Conservation (phyloP, 2,329 filamentous ascomycete genomes). For the Xylariaceae sp. region DNA sequence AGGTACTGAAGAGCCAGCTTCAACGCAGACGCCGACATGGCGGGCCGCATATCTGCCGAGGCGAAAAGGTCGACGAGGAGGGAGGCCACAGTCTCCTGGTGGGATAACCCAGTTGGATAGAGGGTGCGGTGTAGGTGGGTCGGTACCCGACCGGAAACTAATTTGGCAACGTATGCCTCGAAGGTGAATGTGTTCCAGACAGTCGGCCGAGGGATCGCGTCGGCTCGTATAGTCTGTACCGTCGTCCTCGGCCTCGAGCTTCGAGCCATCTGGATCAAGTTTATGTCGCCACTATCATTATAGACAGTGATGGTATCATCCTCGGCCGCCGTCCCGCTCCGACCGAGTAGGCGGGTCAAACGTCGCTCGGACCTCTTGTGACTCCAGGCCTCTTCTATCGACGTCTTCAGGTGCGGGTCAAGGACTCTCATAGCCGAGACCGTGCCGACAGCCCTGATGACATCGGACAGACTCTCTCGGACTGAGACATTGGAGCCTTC, state of each 20-base stretch:
- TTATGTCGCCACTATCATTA: conserved; percentile 1
- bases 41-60: conserved; percentile 20
- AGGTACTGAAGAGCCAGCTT: conserved; percentile 29
- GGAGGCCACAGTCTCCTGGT: conserved; percentile 27
- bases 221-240: conserved; percentile 23
- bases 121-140: conserved; percentile 21
- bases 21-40: conserved; percentile 25
- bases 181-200: conserved; percentile 29
- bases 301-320: conserved; percentile 24
- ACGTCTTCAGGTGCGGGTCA: conserved; percentile 17
- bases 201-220: conserved; percentile 24
- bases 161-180: conserved; percentile 27
- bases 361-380: neutral
- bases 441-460: conserved; percentile 24
- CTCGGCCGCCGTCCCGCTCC: conserved; percentile 14
- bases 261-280: conserved; percentile 1
- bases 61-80: conserved; percentile 26
- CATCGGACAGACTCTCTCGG: conserved; percentile 25
- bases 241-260: neutral
- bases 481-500: conserved; percentile 27
- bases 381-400: conserved; percentile 20
- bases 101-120: conserved; percentile 23
- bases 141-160: conserved; percentile 27
- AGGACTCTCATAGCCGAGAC: conserved; percentile 25
- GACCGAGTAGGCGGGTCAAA: conserved; percentile 14